Percentiles rank a stretch among this genome's conserved stretches.
Conservation (phyloP, 2,329 filamentous ascomycete genomes). For the Venturia oleaginea region DNA sequence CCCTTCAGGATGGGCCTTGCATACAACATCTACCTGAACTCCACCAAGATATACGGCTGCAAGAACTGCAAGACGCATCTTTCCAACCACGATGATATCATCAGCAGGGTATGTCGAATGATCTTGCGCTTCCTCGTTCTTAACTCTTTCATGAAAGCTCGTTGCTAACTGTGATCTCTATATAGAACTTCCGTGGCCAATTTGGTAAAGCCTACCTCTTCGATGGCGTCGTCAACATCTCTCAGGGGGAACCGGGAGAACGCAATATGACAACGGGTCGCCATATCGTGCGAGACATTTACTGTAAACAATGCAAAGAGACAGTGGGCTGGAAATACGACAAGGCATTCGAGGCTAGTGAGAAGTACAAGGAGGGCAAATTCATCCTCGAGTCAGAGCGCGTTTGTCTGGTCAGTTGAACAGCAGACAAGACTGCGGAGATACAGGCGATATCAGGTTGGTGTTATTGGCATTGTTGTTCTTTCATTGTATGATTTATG, state of each 20-base stretch:
- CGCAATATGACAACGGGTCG: slow-evolving; percentile 96
- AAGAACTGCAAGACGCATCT: slow-evolving; percentile 94
- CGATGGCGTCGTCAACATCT: slow-evolving; percentile 86
- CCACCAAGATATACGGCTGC: slow-evolving; percentile 79
- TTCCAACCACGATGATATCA: slow-evolving; percentile 90
- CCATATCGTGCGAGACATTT: slow-evolving; percentile 89
- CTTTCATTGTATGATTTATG: not conserved
- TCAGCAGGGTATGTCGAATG: slow-evolving; percentile 63
- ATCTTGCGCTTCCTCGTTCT: not conserved
- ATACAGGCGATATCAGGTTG: not conserved
- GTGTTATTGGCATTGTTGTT: not conserved
- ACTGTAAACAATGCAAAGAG: slow-evolving; percentile 82
- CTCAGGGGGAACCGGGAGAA: slow-evolving; percentile 73
- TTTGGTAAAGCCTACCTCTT: slow-evolving; percentile 98
- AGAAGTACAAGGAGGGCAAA: slow-evolving; percentile 99
- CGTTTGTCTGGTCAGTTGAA: slow-evolving; percentile 61
- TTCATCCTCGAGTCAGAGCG: slow-evolving; percentile 92
- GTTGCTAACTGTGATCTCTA: not conserved
- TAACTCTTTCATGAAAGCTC: not conserved
- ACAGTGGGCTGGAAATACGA: slow-evolving; percentile 99
- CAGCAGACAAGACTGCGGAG: not conserved
- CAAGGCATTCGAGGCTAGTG: slow-evolving; percentile 80
- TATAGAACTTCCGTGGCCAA: slow-evolving; percentile 92
- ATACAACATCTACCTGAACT: slow-evolving; percentile 86
- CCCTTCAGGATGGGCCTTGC: slow-evolving; percentile 62